Conservation (phyloP, 306 rosid genomes). For the Vigna nakashimae region DNA sequence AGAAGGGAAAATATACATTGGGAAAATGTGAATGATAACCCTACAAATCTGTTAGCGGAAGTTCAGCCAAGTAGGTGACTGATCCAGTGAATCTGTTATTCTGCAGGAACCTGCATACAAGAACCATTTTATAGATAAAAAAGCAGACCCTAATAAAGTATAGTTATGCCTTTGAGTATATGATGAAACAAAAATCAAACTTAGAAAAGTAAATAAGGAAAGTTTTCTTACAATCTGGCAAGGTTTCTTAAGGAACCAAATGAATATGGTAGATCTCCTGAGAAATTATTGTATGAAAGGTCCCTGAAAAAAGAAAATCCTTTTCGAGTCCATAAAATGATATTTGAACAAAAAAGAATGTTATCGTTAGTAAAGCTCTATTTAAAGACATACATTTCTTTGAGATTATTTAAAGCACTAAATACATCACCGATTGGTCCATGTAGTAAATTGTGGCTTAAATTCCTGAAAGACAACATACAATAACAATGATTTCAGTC, state of each 20-base stretch:
- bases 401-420: conserved; percentile 65
- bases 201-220: background rate
- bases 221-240: conserved; percentile 54
- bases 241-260: conserved; percentile 76
- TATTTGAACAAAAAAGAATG: conserved; percentile 10
- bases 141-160: conserved; percentile 26
- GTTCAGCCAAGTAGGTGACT: conserved; percentile 72
- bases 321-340: conserved; percentile 32
- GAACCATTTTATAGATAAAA: conserved; percentile 20
- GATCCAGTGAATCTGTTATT: conserved; percentile 80
- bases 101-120: conserved; percentile 72
- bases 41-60: conserved; percentile 80
- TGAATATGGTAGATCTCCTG: conserved; percentile 83
- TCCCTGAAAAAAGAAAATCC: conserved; percentile 61
- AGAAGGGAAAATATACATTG: background rate
- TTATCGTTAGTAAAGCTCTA: too few relatives aligned
- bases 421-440: conserved; percentile 83
- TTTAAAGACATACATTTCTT: conserved; percentile 65
- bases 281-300: conserved; percentile 70
- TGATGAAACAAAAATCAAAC: conserved; percentile 29
- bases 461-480: conserved; percentile 62
- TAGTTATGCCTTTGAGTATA: background rate
- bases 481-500: conserved; percentile 19
- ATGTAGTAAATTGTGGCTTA: conserved; percentile 75
- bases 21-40: conserved; percentile 40